Conservation (phyloP, 2,329 filamentous ascomycete genomes). For the Fusarium pininemorale region DNA sequence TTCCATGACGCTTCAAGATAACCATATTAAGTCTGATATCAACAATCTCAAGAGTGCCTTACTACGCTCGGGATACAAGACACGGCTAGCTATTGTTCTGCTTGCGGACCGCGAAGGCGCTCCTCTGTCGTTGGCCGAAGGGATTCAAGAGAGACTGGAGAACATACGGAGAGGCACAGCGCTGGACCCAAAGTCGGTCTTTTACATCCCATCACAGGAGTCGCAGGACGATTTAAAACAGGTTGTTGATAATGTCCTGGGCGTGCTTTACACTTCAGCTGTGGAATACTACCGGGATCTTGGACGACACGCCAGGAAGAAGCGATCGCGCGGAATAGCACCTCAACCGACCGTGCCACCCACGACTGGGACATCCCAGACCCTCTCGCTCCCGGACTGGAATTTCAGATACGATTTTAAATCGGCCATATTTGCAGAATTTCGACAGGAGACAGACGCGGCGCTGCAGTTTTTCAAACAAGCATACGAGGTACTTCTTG, state of each 20-base stretch:
- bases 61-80: slow-evolving; percentile 76
- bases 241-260: slow-evolving; percentile 77
- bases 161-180: slow-evolving; percentile 82
- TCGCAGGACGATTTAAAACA: slow-evolving; percentile 76
- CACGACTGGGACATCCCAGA: slow-evolving; percentile 84
- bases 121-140: slow-evolving; percentile 67
- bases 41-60: slow-evolving; percentile 77
- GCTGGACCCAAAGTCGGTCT: slow-evolving; percentile 84
- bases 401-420: slow-evolving; percentile 96
- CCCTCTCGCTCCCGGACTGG: slow-evolving; percentile 87
- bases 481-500: slow-evolving; percentile 85
- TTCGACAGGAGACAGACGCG: slow-evolving; percentile 89
- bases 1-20: slow-evolving; percentile 82
- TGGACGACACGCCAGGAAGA: slow-evolving; percentile 90
- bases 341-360: slow-evolving; percentile 85
- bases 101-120: slow-evolving; percentile 44
- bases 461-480: slow-evolving; percentile 87
- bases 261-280: slow-evolving; percentile 75
- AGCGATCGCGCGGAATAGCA: slow-evolving; percentile 80
- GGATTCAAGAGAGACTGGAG: slow-evolving; percentile 73
- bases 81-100: slow-evolving; percentile 74
- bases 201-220: slow-evolving; percentile 80
- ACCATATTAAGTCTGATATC: slow-evolving; percentile 87
- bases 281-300: slow-evolving; percentile 94
- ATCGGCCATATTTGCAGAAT: slow-evolving; percentile 88